Evolutionary conservation across 2,329 filamentous ascomycete genomes (phyloP).

Genomic region (Emericellopsis cladophorae): DNA sequence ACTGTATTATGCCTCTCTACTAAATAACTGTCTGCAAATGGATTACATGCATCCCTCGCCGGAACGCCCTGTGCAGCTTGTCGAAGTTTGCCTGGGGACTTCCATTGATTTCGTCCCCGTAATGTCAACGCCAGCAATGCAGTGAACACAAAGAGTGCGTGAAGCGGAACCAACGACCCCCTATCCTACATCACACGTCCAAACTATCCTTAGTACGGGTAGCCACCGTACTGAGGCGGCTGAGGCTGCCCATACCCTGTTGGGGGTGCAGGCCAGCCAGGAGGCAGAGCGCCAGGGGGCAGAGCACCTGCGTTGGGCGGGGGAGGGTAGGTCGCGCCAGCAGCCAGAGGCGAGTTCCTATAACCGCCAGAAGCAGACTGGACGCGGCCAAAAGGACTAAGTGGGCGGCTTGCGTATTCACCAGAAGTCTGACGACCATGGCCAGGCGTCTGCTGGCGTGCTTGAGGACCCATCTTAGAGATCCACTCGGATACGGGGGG

Average conservation of each 20-base stretch:
- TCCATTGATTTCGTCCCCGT: too few species aligned
- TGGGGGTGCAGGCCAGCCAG: conserved; percentile 15
- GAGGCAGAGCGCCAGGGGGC: conserved; percentile 6
- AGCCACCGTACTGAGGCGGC: conserved; percentile 21
- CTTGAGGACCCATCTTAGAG: conserved; percentile 22
- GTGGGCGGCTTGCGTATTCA: conserved; percentile 28
- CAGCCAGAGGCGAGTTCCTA: conserved; percentile 37
- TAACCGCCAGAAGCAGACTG: conserved; percentile 28
- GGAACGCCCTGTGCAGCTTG: too few species aligned
- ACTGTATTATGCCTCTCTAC: too few species aligned
- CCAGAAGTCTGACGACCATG: conserved; percentile 28
- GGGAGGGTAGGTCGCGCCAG: conserved; percentile 15
- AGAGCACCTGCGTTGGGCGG: conserved; percentile 10
- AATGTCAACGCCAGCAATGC: too few species aligned
- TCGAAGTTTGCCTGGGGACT: too few species aligned
- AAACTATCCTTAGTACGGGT: conserved; percentile 13
- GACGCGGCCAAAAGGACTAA: conserved; percentile 34
- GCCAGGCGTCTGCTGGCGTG: conserved; percentile 17
- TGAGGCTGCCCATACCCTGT: conserved; percentile 17
- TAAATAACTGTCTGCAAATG: too few species aligned
- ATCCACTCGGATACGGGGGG: conserved; percentile 49
- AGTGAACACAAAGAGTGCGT: too few species aligned
- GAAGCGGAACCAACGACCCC: too few species aligned
- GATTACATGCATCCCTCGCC: too few species aligned
- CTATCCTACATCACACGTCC: background rate